phyloP scores from a whole-genome alignment of 768 basidiomycete species.

The Panus rudis region DNA sequence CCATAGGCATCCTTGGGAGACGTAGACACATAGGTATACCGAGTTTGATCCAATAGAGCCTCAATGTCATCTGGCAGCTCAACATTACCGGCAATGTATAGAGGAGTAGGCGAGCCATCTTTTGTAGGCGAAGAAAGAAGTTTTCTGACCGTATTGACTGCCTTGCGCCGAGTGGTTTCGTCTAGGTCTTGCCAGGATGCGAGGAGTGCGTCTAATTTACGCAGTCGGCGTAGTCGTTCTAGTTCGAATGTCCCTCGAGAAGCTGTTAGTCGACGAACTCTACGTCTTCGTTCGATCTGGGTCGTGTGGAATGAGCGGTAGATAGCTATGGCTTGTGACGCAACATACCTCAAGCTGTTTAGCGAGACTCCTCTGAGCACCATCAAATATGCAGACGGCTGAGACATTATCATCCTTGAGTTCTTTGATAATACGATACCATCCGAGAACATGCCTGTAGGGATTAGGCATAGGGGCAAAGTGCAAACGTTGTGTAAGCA shows the following conservation, averaged over 20 bases:
- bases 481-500: slow-evolving; percentile 78
- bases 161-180: slow-evolving; percentile 1
- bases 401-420: slow-evolving; percentile 48
- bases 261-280: slow-evolving; percentile 38
- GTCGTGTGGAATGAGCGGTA: background rate
- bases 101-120: background rate
- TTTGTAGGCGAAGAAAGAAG: background rate
- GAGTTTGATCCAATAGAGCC: background rate
- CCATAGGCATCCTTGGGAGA: too few relatives aligned
- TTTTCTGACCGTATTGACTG: background rate
- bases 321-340: background rate
- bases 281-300: slow-evolving; percentile 53
- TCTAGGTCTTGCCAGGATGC: slow-evolving; percentile 14
- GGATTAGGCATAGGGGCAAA: slow-evolving; percentile 59
- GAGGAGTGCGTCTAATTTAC: slow-evolving; percentile 21
- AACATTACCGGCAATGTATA: background rate
- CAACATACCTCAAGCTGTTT: slow-evolving; percentile 65
- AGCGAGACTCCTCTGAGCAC: slow-evolving; percentile 54
- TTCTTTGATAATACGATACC: slow-evolving; percentile 66
- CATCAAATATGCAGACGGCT: slow-evolving; percentile 78
- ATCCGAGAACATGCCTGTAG: slow-evolving; percentile 68
- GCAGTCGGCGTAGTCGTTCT: slow-evolving; percentile 49
- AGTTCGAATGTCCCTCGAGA: slow-evolving; percentile 53
- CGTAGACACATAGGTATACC: too few relatives aligned
- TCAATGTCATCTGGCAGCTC: background rate